A percentile compares a stretch with the other conserved stretches of the same genome.
phyloP scores from a whole-genome alignment of 805 yeast species.

The Cyberlindnera saturnus region DNA sequence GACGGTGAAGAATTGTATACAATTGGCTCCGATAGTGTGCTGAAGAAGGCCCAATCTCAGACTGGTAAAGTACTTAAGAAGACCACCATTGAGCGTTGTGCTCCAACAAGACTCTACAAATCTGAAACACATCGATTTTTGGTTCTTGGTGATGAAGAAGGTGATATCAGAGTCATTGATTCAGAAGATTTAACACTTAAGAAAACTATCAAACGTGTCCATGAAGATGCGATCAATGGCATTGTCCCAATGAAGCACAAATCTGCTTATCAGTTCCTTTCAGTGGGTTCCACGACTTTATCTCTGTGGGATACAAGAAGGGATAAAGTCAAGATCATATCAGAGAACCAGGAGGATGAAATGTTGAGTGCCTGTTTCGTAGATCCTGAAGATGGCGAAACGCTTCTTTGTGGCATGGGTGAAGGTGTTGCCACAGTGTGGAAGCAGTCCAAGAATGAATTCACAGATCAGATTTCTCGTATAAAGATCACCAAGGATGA shows the following conservation, averaged over 20 bases:
- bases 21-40: slow-evolving; percentile 72
- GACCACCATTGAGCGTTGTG: slow-evolving; percentile 2
- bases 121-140: slow-evolving; percentile 35
- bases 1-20: slow-evolving; percentile 50
- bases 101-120: slow-evolving; percentile 29
- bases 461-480: slow-evolving; percentile 74
- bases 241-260: slow-evolving; percentile 64
- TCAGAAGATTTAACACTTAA: slow-evolving; percentile 42
- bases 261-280: slow-evolving; percentile 72
- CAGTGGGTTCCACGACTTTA: slow-evolving; percentile 78
- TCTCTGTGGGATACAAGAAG: slow-evolving; percentile 75
- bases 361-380: slow-evolving; percentile 68
- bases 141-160: slow-evolving; percentile 61
- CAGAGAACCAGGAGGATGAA: slow-evolving; percentile 94
- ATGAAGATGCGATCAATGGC: slow-evolving; percentile 73
- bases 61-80: slow-evolving; percentile 67
- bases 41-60: slow-evolving; percentile 65
- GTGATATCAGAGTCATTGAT: slow-evolving; percentile 59
- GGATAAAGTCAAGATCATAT: slow-evolving; percentile 37
- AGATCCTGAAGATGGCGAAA: slow-evolving; percentile 55
- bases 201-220: slow-evolving; percentile 48
- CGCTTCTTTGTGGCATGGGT: slow-evolving; percentile 79
- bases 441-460: slow-evolving; percentile 64
- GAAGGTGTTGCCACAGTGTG: slow-evolving; percentile 86
- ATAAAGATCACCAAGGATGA: slow-evolving; percentile 63